Evolutionary conservation across 1,284 basidiomycete species (phyloP).

Genomic region (Laetiporus sulphureus): DNA sequence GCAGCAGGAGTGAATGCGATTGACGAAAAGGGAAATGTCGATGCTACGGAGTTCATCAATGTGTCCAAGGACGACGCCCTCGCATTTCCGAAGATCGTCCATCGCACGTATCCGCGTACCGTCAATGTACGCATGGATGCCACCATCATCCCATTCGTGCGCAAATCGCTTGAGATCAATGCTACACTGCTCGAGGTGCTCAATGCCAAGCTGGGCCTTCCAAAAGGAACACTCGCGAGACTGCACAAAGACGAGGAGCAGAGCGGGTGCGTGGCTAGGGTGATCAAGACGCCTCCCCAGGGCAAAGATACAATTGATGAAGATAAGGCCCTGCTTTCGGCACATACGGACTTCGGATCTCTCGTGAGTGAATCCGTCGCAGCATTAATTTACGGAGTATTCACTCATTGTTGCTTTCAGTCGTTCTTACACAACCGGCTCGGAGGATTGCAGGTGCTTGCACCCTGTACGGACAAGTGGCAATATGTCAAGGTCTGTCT

Average conservation of each 20-base stretch:
- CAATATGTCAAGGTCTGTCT: slow-evolving; percentile 51
- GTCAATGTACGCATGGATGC: slow-evolving; percentile 41
- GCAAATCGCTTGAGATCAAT: slow-evolving; percentile 47
- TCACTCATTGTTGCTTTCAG: slow-evolving; percentile 19
- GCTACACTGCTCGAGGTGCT: slow-evolving; percentile 44
- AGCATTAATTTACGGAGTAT: background rate
- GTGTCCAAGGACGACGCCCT: background rate
- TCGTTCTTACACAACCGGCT: slow-evolving; percentile 65
- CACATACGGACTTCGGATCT: slow-evolving; percentile 11
- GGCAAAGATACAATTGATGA: slow-evolving; percentile 3
- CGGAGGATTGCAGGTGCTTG: slow-evolving; percentile 63
- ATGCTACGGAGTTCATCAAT: slow-evolving; percentile 57
- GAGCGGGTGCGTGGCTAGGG: slow-evolving; percentile 4
- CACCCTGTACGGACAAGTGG: slow-evolving; percentile 54
- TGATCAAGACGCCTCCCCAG: slow-evolving; percentile 5
- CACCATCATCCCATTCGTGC: slow-evolving; percentile 45
- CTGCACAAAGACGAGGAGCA: slow-evolving; percentile 3
- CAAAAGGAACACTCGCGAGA: slow-evolving; percentile 14
- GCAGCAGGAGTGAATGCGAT: slow-evolving; percentile 50
- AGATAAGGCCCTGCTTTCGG: slow-evolving; percentile 3
- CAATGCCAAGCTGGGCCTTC: slow-evolving; percentile 46
- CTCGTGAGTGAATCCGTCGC: slow-evolving; percentile 2
- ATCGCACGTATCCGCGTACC: slow-evolving; percentile 44
- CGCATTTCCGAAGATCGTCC: slow-evolving; percentile 15
- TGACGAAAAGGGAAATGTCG: slow-evolving; percentile 44